phyloP scores from a whole-genome alignment of 139 green algal genomes.

The Chlorella ohadii region DNA sequence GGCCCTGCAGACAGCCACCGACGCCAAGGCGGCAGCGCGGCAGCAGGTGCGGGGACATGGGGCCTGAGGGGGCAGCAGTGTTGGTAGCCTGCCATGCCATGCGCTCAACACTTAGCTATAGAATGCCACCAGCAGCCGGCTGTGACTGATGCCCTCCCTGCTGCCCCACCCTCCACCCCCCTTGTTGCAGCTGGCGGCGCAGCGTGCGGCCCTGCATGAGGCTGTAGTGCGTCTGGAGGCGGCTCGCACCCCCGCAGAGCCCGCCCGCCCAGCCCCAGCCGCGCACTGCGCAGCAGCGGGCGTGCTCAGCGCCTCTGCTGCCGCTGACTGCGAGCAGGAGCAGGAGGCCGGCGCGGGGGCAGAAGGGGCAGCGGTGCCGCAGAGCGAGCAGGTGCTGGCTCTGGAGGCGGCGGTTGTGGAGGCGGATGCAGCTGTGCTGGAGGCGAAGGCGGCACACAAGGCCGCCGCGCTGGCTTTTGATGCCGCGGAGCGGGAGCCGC shows the following conservation, averaged over 20 bases:
- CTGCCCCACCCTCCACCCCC: too few relatives aligned
- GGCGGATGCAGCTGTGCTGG: conserved; percentile 22
- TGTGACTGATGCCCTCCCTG: too few relatives aligned
- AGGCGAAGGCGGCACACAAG: conserved; percentile 33
- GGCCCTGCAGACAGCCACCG: not conserved
- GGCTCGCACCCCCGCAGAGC: too few relatives aligned
- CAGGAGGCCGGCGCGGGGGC: not conserved
- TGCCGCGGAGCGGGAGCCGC: conserved; percentile 24
- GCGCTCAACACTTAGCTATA: too few relatives aligned
- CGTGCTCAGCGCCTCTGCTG: too few relatives aligned
- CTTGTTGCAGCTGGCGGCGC: not conserved
- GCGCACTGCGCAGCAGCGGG: not conserved
- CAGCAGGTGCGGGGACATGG: not conserved
- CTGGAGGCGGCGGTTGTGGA: conserved; percentile 28
- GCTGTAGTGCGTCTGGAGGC: not conserved
- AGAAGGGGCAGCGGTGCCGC: not conserved
- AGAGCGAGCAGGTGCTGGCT: not conserved
- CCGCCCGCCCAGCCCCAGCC: not conserved
- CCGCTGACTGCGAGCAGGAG: not conserved
- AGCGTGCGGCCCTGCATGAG: not conserved
- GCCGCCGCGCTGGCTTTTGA: not conserved
- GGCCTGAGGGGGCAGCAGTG: too few relatives aligned
- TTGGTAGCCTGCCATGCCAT: too few relatives aligned
- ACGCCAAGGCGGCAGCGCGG: not conserved
- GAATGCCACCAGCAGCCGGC: too few relatives aligned